Percentiles rank a stretch among this genome's conserved stretches.
Conservation (phyloP, 2,329 filamentous ascomycete species). For the Pseudopithomyces maydicus region DNA sequence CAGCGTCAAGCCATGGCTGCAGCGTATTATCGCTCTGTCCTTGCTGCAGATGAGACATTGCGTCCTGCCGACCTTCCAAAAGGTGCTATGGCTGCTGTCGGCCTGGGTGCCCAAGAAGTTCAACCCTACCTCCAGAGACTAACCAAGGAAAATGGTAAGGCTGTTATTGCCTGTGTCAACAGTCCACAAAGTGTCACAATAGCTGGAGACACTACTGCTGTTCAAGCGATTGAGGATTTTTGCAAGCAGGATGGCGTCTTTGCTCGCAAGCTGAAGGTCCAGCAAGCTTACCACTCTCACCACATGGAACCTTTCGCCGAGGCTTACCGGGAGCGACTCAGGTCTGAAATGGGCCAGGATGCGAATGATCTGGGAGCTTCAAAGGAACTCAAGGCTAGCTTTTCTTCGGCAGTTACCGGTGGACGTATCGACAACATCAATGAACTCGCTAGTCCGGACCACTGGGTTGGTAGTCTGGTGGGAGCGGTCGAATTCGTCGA, state of each 20-base stretch:
- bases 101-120: constrained; percentile 8
- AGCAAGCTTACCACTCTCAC: constrained; percentile 52
- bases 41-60: constrained; percentile 1
- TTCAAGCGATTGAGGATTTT: constrained; percentile 45
- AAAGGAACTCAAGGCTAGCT: constrained; percentile 1
- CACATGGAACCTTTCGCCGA: constrained; percentile 45
- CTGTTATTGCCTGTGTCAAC: constrained; percentile 25
- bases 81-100: constrained; percentile 33
- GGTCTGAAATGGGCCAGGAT: background rate
- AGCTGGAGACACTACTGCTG: constrained; percentile 18
- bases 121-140: constrained; percentile 2
- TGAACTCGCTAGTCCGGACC: background rate
- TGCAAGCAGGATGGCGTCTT: constrained; percentile 40
- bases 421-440: background rate
- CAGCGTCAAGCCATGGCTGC: constrained; percentile 21
- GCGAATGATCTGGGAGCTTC: background rate
- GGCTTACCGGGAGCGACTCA: constrained; percentile 24
- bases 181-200: constrained; percentile 28
- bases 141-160: constrained; percentile 9
- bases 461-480: constrained; percentile 30
- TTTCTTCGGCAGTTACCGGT: constrained; percentile 12
- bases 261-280: constrained; percentile 45
- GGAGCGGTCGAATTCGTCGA: constrained; percentile 38
- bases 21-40: constrained; percentile 26
- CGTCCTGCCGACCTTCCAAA: constrained; percentile 5